Conservation (phyloP, 1,139 yeast species). For the Blastobotrys apis region DNA sequence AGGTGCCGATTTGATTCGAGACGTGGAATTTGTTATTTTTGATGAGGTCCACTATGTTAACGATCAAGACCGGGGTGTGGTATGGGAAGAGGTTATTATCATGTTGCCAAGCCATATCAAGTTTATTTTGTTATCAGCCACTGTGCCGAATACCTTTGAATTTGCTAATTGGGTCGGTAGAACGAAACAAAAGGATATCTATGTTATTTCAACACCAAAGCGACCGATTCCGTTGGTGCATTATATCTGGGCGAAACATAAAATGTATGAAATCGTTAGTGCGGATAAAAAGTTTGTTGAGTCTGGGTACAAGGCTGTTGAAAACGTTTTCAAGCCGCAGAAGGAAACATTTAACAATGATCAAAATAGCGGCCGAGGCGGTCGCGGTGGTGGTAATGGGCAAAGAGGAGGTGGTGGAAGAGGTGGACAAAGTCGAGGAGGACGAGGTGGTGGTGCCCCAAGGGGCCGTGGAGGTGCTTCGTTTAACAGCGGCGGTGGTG, state of each 20-base stretch:
- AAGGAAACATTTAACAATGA: slow-evolving; percentile 33
- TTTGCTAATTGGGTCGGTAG: slow-evolving; percentile 99
- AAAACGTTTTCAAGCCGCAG: slow-evolving; percentile 44
- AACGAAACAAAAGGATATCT: slow-evolving; percentile 91
- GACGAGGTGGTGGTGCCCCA: slow-evolving; percentile 34
- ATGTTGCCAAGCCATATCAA: slow-evolving; percentile 95
- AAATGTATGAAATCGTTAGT: slow-evolving; percentile 67
- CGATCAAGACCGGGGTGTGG: slow-evolving; percentile 96
- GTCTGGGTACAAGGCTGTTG: slow-evolving; percentile 59
- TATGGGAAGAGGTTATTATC: slow-evolving; percentile 98
- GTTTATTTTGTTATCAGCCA: slow-evolving; percentile 83
- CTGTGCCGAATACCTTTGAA: slow-evolving; percentile 96
- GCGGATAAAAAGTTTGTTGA: slow-evolving; percentile 66
- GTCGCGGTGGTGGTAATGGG: slow-evolving; percentile 35
- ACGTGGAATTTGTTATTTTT: slow-evolving; percentile 93
- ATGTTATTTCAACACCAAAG: slow-evolving; percentile 91
- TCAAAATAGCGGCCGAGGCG: slow-evolving; percentile 23
- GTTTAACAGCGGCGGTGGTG: slow-evolving; percentile 19
- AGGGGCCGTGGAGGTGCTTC: slow-evolving; percentile 35
- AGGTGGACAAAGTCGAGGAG: slow-evolving; percentile 17
- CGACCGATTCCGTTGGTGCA: slow-evolving; percentile 95
- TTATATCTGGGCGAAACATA: slow-evolving; percentile 69
- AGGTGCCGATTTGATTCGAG: slow-evolving; percentile 94
- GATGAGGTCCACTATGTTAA: slow-evolving; percentile 98
- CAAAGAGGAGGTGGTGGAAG: slow-evolving; percentile 27